Conservation (phyloP, 2,329 filamentous ascomycete genomes). For the Shiraia sp. region DNA sequence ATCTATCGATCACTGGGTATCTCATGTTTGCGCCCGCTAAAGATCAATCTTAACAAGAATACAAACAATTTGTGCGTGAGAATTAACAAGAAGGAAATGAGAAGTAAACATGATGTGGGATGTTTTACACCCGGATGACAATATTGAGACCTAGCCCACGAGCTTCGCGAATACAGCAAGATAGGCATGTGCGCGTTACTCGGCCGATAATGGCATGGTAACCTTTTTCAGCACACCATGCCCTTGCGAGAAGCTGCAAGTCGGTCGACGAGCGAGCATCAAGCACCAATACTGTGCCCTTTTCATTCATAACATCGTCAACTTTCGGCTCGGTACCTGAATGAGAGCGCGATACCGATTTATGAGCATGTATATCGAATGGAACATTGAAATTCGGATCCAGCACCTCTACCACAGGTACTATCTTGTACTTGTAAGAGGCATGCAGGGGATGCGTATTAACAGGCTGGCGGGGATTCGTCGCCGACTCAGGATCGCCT, state of each 20-base stretch:
- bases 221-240: constrained; percentile 73
- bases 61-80: not conserved
- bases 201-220: constrained; percentile 75
- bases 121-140: constrained; percentile 53
- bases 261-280: constrained; percentile 63
- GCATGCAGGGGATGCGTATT: constrained; percentile 47
- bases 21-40: constrained; percentile 12
- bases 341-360: constrained; percentile 17
- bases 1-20: constrained; percentile 13
- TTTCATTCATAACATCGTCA: constrained; percentile 17
- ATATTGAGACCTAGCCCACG: constrained; percentile 71
- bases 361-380: constrained; percentile 23
- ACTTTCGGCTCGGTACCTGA: constrained; percentile 13
- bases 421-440: constrained; percentile 42
- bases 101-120: not conserved
- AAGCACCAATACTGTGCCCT: constrained; percentile 45
- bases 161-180: constrained; percentile 75
- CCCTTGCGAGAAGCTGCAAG: constrained; percentile 71
- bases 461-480: constrained; percentile 23
- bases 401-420: constrained; percentile 40
- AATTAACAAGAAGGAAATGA: not conserved
- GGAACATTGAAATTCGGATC: constrained; percentile 30
- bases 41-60: constrained; percentile 1
- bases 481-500: constrained; percentile 10
- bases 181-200: constrained; percentile 68